phyloP scores from a whole-genome alignment of 164 flowering plant species.

The Piper betle region DNA sequence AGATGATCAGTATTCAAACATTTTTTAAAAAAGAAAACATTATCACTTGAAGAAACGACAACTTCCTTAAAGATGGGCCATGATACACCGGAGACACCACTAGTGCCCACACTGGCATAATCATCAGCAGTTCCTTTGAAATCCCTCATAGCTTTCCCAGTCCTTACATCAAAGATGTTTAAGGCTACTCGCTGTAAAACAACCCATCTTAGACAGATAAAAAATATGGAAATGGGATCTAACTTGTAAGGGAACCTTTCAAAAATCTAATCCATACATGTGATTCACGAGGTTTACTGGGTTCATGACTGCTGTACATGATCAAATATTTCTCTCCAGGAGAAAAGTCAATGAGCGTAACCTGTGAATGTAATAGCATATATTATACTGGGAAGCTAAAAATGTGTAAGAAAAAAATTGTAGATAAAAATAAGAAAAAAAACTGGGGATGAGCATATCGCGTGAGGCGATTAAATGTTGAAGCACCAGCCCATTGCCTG shows the following conservation, averaged over 20 bases:
- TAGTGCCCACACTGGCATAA: slow-evolving; percentile 72
- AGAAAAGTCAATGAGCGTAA: slow-evolving; percentile 87
- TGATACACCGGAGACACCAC: slow-evolving; percentile 73
- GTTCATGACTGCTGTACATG: slow-evolving; percentile 94
- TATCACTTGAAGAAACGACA: neutral
- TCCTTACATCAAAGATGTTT: slow-evolving; percentile 87
- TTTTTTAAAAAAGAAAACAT: neutral
- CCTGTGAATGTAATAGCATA: slow-evolving; percentile 30
- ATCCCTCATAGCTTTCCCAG: slow-evolving; percentile 84
- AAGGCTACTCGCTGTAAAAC: slow-evolving; percentile 56
- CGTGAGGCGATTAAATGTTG: slow-evolving; percentile 69
- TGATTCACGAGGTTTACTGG: slow-evolving; percentile 93
- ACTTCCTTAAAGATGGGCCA: slow-evolving; percentile 87
- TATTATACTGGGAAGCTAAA: neutral
- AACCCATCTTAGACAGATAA: too few species aligned
- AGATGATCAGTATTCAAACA: neutral
- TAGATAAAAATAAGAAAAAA: neutral
- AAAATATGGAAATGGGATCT: too few species aligned
- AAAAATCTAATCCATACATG: slow-evolving; percentile 35
- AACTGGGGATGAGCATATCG: slow-evolving; percentile 94
- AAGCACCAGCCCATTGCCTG: slow-evolving; percentile 92
- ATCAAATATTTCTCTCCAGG: slow-evolving; percentile 88
- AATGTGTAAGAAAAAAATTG: neutral
- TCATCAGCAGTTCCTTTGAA: slow-evolving; percentile 95
- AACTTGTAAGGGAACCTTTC: too few species aligned